phyloP scores from a whole-genome alignment of 345 rosid species.

The Lumnitzera littorea region DNA sequence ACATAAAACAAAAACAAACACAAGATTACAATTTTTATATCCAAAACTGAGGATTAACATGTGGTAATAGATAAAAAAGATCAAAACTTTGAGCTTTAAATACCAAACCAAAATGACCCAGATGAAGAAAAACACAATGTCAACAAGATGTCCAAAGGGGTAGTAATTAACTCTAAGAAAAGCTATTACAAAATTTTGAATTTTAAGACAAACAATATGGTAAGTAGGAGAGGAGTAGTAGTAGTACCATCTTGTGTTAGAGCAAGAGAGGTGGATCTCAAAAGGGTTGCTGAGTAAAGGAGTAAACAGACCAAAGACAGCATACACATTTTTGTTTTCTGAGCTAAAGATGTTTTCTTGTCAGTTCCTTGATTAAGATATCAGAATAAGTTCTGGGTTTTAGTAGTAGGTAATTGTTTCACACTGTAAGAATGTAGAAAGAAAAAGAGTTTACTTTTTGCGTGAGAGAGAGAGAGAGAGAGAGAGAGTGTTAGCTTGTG shows the following conservation, averaged over 20 bases:
- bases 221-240: neutral
- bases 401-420: neutral
- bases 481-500: neutral
- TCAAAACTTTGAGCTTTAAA: neutral
- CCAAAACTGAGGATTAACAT: neutral
- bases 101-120: slow-evolving; percentile 2
- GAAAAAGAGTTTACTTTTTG: neutral
- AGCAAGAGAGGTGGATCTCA: slow-evolving; percentile 29
- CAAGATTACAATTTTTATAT: neutral
- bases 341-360: neutral
- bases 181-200: neutral
- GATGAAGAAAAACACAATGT: neutral
- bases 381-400: slow-evolving; percentile 1
- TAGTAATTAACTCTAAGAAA: no score
- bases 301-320: slow-evolving; percentile 21
- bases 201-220: neutral
- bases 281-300: slow-evolving; percentile 29
- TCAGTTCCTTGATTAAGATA: neutral
- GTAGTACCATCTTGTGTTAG: slow-evolving; percentile 56
- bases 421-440: slow-evolving; percentile 1
- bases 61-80: neutral
- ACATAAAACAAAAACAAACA: slow-evolving; percentile 10
- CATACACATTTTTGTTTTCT: slow-evolving; percentile 24
- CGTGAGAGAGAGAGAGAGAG: neutral
- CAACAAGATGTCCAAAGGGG: no score